These are phyloP conservation scores for Myxozyma geophila DNA, from an alignment of 805 yeast genomes.

Conservation along the genomic window DNA sequence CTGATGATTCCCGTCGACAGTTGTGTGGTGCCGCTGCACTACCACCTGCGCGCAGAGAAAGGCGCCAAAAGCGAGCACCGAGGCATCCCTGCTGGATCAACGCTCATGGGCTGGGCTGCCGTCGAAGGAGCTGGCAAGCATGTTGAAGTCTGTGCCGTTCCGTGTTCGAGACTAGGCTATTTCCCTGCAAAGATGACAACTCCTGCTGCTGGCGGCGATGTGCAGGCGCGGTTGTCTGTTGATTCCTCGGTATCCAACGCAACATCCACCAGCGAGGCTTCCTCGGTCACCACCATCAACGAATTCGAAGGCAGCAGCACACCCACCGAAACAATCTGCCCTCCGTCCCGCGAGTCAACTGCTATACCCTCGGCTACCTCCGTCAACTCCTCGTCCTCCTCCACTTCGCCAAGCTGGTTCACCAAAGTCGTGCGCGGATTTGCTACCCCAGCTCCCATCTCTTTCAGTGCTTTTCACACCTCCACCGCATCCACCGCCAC, in stretches of 20 bases:
- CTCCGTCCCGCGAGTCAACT: neutral
- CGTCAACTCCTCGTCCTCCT: neutral
- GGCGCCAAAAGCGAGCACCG: slow-evolving; percentile 4
- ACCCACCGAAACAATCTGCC: neutral
- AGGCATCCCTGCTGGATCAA: slow-evolving; percentile 19
- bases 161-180: slow-evolving; percentile 18
- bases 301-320: neutral
- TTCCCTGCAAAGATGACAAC: slow-evolving; percentile 14
- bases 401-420: slow-evolving; percentile 3
- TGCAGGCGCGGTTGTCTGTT: slow-evolving; percentile 14
- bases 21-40: slow-evolving; percentile 28
- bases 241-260: slow-evolving; percentile 6
- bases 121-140: slow-evolving; percentile 26
- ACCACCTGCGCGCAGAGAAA: slow-evolving; percentile 21
- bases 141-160: slow-evolving; percentile 30
- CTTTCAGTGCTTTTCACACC: neutral
- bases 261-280: slow-evolving; percentile 7
- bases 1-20: slow-evolving; percentile 35
- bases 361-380: neutral
- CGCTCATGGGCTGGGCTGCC: slow-evolving; percentile 24
- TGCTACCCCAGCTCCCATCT: neutral
- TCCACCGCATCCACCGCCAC: neutral
- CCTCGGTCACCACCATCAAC: slow-evolving; percentile 1
- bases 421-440: slow-evolving; percentile 7
- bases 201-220: neutral